Evolutionary conservation across 257 asterid genomes (phyloP).

Genomic region (Parsonsia alboflavescens): DNA sequence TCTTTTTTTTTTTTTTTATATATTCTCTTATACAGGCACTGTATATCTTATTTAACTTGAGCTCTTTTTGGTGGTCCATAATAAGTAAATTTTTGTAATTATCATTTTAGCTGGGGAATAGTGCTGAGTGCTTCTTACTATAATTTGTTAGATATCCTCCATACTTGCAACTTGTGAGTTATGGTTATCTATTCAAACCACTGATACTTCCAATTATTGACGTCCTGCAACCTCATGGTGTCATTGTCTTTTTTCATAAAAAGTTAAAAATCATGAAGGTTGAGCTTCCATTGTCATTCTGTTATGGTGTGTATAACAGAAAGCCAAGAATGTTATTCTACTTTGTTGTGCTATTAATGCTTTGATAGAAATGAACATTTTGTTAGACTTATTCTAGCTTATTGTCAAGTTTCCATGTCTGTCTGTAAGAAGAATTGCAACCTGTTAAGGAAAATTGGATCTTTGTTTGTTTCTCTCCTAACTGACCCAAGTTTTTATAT

Average conservation of each 20-base stretch:
- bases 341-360: background rate
- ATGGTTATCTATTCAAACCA: background rate
- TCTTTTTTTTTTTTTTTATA: too few species aligned
- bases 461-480: background rate
- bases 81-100: background rate
- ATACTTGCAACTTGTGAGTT: background rate
- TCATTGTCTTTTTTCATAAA: background rate
- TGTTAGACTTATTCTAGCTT: background rate
- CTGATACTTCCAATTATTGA: background rate
- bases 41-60: background rate
- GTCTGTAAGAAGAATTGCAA: background rate
- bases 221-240: too few species aligned
- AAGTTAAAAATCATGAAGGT: background rate
- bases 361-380: background rate
- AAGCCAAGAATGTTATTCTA: background rate
- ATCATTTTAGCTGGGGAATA: background rate
- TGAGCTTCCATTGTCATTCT: background rate
- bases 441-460: background rate
- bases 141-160: background rate
- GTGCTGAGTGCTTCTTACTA: background rate
- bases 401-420: background rate
- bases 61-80: background rate
- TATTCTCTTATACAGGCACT: too few species aligned
- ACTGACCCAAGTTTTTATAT: background rate
- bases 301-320: background rate